These are phyloP conservation scores for Quaeritorhiza haematococci DNA, from an alignment of 371 early-diverging fungal genomes.

Conservation along the genomic window DNA sequence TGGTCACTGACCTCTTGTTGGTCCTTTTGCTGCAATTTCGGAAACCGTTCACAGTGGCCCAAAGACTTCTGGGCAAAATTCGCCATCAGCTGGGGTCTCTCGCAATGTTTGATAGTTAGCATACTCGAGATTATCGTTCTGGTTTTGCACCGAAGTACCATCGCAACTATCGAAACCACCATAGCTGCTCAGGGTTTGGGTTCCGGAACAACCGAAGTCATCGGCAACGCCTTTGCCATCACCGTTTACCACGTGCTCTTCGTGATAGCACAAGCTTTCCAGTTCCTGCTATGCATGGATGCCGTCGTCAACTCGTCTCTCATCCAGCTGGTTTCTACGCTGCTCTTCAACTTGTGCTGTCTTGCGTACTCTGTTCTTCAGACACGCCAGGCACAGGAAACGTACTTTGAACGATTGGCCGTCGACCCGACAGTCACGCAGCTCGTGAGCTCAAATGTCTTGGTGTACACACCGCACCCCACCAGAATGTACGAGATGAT, in stretches of 20 bases:
- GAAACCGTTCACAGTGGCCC: too few species aligned
- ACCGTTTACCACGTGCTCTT: constrained; percentile 38
- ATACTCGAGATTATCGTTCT: too few species aligned
- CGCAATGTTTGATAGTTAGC: too few species aligned
- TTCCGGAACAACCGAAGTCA: too few species aligned
- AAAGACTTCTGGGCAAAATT: too few species aligned
- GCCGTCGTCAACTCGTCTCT: constrained; percentile 33
- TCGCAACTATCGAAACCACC: too few species aligned
- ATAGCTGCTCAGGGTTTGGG: too few species aligned
- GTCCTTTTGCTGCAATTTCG: too few species aligned
- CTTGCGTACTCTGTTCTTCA: constrained; percentile 32
- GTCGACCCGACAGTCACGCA: background rate
- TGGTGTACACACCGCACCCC: background rate
- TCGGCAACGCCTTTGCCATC: constrained; percentile 29
- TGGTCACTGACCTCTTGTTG: too few species aligned
- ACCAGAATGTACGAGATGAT: constrained; percentile 4
- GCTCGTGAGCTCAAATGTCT: background rate
- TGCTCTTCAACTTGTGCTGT: constrained; percentile 33
- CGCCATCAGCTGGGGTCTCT: too few species aligned
- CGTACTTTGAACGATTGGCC: constrained; percentile 4
- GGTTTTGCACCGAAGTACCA: too few species aligned
- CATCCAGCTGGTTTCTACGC: constrained; percentile 38
- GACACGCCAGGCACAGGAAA: constrained; percentile 25
- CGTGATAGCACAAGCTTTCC: constrained; percentile 31
- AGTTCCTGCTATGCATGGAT: constrained; percentile 34